Base-by-base conservation (phyloP, 179 eudicot genomes). In the Nepenthes alata region DNA sequence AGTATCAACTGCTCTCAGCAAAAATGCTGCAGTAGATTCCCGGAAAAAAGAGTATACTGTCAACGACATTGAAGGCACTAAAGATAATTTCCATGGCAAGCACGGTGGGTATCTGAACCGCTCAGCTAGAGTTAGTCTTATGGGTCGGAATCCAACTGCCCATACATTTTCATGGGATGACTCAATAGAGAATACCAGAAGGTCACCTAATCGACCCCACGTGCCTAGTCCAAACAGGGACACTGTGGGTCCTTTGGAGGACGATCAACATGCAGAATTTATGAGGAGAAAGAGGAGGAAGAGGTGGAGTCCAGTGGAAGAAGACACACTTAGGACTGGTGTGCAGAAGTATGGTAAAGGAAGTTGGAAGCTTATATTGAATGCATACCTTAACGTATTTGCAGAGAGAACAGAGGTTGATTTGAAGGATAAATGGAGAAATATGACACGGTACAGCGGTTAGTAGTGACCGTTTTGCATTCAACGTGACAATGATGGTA, bases 381-480 rank as follows among this genome's bases (percentile, higher is more conserved):
- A 15, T 25, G n/a, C 56, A 0, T 71, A 77, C 57, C 59, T 55
- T 3, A 77, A 77, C 35, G 45, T 66, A 52, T 83, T 87, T 69
- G 67, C 64, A 53, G 86, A 68, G 6, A 78, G 95, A 79, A 81
- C 93, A 1, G 86, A 77, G 53, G 86, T 80, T 61, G 93, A 87
- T 60, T 75, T 87, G 74, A 87, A 87, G 66, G 97, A 89, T 72
- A 89, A 89, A 68, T 89, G 95, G 95, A 76, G 97, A 64, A 89
- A 89, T 65, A 4, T 89, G 85, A 72, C 8, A 41, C 5, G 45
- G 45, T 7, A 4, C 5, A 4, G 8, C 0, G 45, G 45, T 41
- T 7, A 7, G 45, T 41, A 7, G 8, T 41, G 45, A 4, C 6
- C 6, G 5, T 41, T 41, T 41, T 41, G 5, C 6, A 4, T 41